These are phyloP conservation scores for Rhizopogon salebrosus DNA, from an alignment of 768 basidiomycete genomes.

Conservation along the genomic window DNA sequence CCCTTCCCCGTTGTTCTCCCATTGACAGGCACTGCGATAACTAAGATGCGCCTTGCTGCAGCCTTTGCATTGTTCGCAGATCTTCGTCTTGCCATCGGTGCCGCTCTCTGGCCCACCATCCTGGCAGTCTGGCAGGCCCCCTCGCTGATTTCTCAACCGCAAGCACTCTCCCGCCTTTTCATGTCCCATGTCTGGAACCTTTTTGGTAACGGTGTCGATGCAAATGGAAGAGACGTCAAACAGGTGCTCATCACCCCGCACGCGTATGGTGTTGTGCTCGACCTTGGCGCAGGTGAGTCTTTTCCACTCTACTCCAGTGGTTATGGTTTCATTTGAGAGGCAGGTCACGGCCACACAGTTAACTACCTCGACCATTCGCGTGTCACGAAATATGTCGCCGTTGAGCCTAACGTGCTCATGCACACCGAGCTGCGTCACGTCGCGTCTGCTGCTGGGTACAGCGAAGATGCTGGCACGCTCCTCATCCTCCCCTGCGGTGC, in stretches of 20 bases:
- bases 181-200: constrained; percentile 53
- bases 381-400: constrained; percentile 62
- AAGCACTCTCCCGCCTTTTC: constrained; percentile 44
- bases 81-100: constrained; percentile 32
- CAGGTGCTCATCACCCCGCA: constrained; percentile 43
- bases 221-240: constrained; percentile 36
- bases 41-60: not conserved
- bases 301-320: not conserved
- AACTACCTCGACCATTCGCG: constrained; percentile 50
- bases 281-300: constrained; percentile 58
- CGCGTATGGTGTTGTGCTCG: constrained; percentile 58
- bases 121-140: constrained; percentile 36
- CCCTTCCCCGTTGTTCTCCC: not conserved
- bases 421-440: constrained; percentile 46
- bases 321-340: not conserved
- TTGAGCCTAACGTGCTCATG: constrained; percentile 69
- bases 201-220: constrained; percentile 46
- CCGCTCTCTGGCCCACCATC: constrained; percentile 42
- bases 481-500: constrained; percentile 61
- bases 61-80: constrained; percentile 18
- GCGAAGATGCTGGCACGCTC: constrained; percentile 46
- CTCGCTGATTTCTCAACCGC: constrained; percentile 39
- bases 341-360: constrained; percentile 63
- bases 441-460: constrained; percentile 49
- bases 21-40: not conserved